Evolutionary conservation across 176 grass and related monocot species (phyloP).

Genomic region (Oryza australiensis): DNA sequence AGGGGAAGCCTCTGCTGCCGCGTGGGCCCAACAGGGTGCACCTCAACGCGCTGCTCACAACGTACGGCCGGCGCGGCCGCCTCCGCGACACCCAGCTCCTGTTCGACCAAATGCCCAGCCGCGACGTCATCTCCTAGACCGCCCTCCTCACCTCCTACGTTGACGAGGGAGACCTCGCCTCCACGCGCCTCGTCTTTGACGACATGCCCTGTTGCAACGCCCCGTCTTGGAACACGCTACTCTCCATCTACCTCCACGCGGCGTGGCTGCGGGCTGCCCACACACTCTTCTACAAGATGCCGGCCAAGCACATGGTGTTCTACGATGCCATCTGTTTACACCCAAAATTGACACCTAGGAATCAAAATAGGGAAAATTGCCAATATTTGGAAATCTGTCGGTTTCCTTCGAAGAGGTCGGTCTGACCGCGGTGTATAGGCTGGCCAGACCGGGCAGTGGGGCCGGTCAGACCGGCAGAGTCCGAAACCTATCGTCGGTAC

Average conservation of each 20-base stretch:
- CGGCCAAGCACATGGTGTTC: slow-evolving; percentile 56
- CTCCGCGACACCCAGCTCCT: slow-evolving; percentile 48
- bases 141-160: slow-evolving; percentile 64
- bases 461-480: too few species aligned
- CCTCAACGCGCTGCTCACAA: slow-evolving; percentile 57
- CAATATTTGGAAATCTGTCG: too few species aligned
- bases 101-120: slow-evolving; percentile 63
- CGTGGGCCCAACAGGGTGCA: slow-evolving; percentile 31
- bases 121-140: slow-evolving; percentile 82
- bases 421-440: too few species aligned
- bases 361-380: too few species aligned
- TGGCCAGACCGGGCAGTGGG: too few species aligned
- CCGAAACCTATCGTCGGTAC: too few species aligned
- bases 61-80: slow-evolving; percentile 51
- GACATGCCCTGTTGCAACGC: slow-evolving; percentile 61
- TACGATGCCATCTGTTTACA: slow-evolving; percentile 54
- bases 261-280: slow-evolving; percentile 30
- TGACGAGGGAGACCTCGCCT: slow-evolving; percentile 30
- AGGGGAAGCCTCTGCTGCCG: not conserved
- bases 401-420: too few species aligned
- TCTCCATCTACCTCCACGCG: slow-evolving; percentile 43
- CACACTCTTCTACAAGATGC: slow-evolving; percentile 51
- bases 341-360: too few species aligned
- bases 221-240: slow-evolving; percentile 67
- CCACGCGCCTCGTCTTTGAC: slow-evolving; percentile 59